phyloP scores from a whole-genome alignment of 73 alveolate genomes.

The Uronychia binucleata region DNA sequence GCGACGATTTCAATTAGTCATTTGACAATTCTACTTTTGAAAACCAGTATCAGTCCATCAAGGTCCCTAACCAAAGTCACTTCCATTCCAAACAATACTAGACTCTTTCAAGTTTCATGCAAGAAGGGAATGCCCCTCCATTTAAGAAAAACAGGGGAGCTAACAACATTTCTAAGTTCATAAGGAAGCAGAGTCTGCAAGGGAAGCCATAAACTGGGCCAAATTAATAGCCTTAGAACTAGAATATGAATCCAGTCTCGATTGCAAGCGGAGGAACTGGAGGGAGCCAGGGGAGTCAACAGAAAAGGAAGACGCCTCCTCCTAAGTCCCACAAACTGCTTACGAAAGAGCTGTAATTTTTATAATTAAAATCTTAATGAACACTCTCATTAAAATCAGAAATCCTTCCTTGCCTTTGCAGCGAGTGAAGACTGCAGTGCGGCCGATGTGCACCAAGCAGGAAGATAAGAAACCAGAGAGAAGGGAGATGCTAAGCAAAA shows the following conservation, averaged over 20 bases:
- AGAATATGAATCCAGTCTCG: neutral
- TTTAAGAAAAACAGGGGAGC: neutral
- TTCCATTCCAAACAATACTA: neutral
- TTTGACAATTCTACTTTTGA: no score
- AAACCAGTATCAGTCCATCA: neutral
- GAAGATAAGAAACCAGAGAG: neutral
- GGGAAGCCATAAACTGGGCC: neutral
- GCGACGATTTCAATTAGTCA: neutral
- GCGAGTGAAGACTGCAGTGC: neutral
- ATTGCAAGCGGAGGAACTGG: neutral
- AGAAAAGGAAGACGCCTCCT: neutral
- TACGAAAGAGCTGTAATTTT: neutral
- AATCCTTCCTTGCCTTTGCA: neutral
- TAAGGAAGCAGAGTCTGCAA: neutral
- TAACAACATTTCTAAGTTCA: neutral
- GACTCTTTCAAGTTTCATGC: neutral
- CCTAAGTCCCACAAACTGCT: neutral
- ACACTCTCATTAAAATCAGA: neutral
- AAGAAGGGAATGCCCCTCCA: neutral
- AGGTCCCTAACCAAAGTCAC: neutral
- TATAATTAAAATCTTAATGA: neutral
- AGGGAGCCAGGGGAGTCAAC: neutral
- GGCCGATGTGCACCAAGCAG: neutral
- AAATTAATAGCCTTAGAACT: neutral
- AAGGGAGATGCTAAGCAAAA: constrained; percentile 10